phyloP scores from a whole-genome alignment of 805 yeast genomes.

The Isabelozyma rhagii region DNA sequence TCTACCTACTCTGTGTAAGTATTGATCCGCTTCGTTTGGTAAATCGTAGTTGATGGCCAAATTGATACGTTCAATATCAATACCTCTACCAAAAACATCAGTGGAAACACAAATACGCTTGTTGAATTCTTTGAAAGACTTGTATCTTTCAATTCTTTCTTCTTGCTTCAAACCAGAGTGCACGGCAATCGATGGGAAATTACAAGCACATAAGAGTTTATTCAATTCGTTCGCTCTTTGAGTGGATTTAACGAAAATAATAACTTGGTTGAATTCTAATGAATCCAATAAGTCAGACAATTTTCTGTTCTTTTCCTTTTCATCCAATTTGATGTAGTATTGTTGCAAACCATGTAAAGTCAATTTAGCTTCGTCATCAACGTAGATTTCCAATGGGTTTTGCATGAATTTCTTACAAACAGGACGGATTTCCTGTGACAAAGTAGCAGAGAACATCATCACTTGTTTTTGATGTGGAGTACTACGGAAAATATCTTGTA shows the following conservation, averaged over 20 bases:
- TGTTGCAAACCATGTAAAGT: slow-evolving; percentile 98
- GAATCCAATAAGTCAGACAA: slow-evolving; percentile 89
- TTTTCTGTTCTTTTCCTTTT: slow-evolving; percentile 89
- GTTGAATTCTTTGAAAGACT: slow-evolving; percentile 94
- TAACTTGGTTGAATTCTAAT: slow-evolving; percentile 96
- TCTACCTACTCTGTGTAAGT: slow-evolving; percentile 98
- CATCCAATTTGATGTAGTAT: slow-evolving; percentile 85
- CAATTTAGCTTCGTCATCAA: slow-evolving; percentile 95
- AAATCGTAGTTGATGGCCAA: slow-evolving; percentile 96
- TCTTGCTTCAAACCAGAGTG: slow-evolving; percentile 95
- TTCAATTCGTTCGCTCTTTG: slow-evolving; percentile 90
- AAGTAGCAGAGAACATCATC: slow-evolving; percentile 98
- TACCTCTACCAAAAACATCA: slow-evolving; percentile 99
- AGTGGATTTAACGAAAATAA: slow-evolving; percentile 90
- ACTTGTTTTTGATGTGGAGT: slow-evolving; percentile 99
- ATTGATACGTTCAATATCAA: slow-evolving; percentile 97
- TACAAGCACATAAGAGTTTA: slow-evolving; percentile 82
- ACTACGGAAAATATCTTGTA: slow-evolving; percentile 94
- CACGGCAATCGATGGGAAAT: slow-evolving; percentile 96
- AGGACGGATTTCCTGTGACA: slow-evolving; percentile 91
- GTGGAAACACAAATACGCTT: slow-evolving; percentile 98
- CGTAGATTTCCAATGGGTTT: slow-evolving; percentile 94
- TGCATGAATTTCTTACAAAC: slow-evolving; percentile 97
- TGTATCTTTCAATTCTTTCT: slow-evolving; percentile 96
- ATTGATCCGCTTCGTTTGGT: slow-evolving; percentile 96